Evolutionary conservation across 177 flowering plant species (phyloP), one percentile per base, ranked within the genome.

Genomic region (Vitis hybrid): DNA sequence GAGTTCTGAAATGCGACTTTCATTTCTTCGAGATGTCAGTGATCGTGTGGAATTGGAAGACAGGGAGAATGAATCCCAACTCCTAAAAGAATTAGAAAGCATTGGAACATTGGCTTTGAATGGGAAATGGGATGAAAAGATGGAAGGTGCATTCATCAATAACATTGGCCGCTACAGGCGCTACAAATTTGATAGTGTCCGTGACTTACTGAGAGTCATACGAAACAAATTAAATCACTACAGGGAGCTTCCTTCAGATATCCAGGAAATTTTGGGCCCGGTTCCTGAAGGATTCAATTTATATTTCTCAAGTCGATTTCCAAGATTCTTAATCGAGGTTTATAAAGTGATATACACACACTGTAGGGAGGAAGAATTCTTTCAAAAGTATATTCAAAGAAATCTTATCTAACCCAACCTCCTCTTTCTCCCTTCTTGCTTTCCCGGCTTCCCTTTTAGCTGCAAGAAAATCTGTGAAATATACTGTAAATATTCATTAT

Each of bases 161-260:
- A 84, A 91, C 72, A 87, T 93, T 69, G 91, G 96, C 11, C 84
- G 61, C 20, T 89, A 91, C 75, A 83, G 99, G 72, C 86, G 91
- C 17, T 94, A 94, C 69, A 91, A 83, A 71, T 91, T 62, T 78
- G 89, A 88, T 41, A 94, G 94, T 63, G 84, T 84, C 41, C 85
- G 98, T 57, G 97, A 94, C 77, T 81, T 94, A 55, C 71, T 94
- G 53, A 82, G 98, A 17, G 93, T 89, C 72, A 86, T 91, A 70
- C 81, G 99, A 30, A 94, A 94, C 86, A 94, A 93, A 76, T 68
- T 80, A 74, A 94, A 87, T 82, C 99, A 94, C 74, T 94, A 88
- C 67, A 71, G 94, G 76, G 99, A 94, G 71, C 94, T 94, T 64
- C 97, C 95, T 13, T 68, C 72, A 52, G 87, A 91, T 58, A 80